Percentiles rank a stretch among this genome's conserved stretches.
Evolutionary conservation across 495 filamentous ascomycete genomes (phyloP).

Genomic region (Penicillium longicatenatum): DNA sequence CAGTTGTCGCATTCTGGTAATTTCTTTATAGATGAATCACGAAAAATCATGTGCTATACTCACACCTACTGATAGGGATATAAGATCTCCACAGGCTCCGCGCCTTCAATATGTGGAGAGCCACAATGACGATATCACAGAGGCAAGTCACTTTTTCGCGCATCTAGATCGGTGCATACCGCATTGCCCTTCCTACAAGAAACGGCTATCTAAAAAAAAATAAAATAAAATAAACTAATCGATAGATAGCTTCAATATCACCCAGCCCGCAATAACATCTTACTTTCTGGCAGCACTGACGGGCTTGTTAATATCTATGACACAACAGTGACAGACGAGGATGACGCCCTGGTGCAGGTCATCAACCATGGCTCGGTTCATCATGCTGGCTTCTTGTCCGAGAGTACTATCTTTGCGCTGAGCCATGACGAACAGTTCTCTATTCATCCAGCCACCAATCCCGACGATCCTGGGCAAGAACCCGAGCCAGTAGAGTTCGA

Average conservation of each 20-base stretch:
- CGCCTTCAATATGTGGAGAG: constrained; percentile 74
- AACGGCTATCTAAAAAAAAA: background rate
- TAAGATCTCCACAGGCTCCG: constrained; percentile 55
- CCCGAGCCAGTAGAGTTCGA: constrained; percentile 63
- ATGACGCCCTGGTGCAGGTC: constrained; percentile 81
- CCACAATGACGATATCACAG: constrained; percentile 91
- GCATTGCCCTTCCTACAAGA: background rate
- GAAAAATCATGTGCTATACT: constrained; percentile 6
- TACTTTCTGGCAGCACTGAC: constrained; percentile 91
- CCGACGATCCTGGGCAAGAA: constrained; percentile 54
- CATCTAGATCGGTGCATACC: background rate
- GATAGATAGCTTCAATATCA: constrained; percentile 67
- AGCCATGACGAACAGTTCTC: constrained; percentile 82
- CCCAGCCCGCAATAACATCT: constrained; percentile 58
- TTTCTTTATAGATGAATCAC: constrained; percentile 10
- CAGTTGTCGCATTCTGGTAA: constrained; percentile 75
- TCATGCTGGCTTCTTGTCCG: constrained; percentile 75
- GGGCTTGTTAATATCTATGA: constrained; percentile 86
- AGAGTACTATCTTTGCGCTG: constrained; percentile 68
- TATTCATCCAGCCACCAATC: constrained; percentile 67
- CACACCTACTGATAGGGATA: constrained; percentile 59
- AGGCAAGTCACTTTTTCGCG: constrained; percentile 45
- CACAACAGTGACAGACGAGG: constrained; percentile 71
- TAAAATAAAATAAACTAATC: constrained; percentile 8
- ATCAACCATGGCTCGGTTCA: constrained; percentile 90